Base-by-base conservation (phyloP, 2,329 filamentous ascomycete genomes). In the Exophiala calicioides region DNA sequence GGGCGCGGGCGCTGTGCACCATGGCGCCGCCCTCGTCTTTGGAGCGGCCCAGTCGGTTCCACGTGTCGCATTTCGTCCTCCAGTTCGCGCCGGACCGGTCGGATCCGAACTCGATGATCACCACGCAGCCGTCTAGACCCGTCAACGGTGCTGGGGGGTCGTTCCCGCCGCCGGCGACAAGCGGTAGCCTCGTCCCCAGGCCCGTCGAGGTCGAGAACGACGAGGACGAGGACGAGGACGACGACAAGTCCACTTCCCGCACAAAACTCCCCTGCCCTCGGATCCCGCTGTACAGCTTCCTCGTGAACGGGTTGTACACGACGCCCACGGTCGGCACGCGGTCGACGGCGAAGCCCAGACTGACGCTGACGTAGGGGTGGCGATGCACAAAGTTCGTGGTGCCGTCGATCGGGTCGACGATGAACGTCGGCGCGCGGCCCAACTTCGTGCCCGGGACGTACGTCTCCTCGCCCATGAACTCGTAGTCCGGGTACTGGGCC, bases 321-420 rank as follows among this genome's bases (percentile, higher is more conserved):
- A 84, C 71, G 5, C 80, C 80, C 9, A 83, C 74, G 2, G 72
- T 68, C 1, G 80, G 80, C 9, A 67, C 64, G 21, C 66, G 62
- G 30, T 72, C 56, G 23, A 81, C 60, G 1, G 77, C 69, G 42
- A 84, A 73, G 1, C 80, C 80, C 12, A 84, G 70, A 4, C 78
- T 81, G 51, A 84, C 77, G 59, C 71, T 76, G 21, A 80, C 74
- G 59, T 78, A 80, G 2, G 77, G 77, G 60, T 80, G 74, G 16
- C 71, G 69, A 62, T 84, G 81, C n/a, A 83, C 77, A 55, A 84
- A 82, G 65, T 84, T 84, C 19, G 78, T 78, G 3, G 80, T 84
- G 39, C 81, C 81, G 62, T 84, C 81, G 39, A 84, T 82, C 4
- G 81, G 80, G 60, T 84, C 81, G 51, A 79, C 74, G 48, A 83